These are phyloP conservation scores for Hanseniaspora pseudoguilliermondii DNA, from an alignment of 805 yeast species.

Conservation along the genomic window DNA sequence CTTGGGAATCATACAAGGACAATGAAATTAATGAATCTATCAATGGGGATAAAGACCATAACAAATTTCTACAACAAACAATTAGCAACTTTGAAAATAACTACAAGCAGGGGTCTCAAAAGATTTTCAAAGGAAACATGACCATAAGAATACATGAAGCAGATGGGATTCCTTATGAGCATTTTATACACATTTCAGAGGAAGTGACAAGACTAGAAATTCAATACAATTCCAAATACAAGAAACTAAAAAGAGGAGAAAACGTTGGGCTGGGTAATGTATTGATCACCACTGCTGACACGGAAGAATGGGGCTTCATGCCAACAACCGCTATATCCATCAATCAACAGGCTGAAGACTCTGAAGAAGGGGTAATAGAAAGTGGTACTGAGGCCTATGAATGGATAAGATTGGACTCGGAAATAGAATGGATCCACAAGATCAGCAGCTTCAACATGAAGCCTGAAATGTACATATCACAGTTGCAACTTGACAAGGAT, in stretches of 20 bases:
- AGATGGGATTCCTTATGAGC: constrained; percentile 97
- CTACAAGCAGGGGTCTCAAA: neutral
- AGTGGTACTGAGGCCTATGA: constrained; percentile 66
- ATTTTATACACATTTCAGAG: constrained; percentile 83
- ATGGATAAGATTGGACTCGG: constrained; percentile 97
- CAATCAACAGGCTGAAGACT: constrained; percentile 15
- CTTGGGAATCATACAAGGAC: constrained; percentile 31
- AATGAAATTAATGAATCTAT: constrained; percentile 29
- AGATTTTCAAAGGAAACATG: constrained; percentile 81
- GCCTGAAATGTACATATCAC: constrained; percentile 89
- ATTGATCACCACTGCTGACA: constrained; percentile 22
- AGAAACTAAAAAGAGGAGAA: constrained; percentile 48
- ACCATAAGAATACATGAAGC: constrained; percentile 95
- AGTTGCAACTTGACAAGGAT: constrained; percentile 85
- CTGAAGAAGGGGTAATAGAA: constrained; percentile 22
- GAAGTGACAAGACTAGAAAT: constrained; percentile 77
- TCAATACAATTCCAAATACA: constrained; percentile 88
- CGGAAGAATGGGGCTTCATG: constrained; percentile 16
- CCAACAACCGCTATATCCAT: neutral
- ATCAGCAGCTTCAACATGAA: constrained; percentile 66
- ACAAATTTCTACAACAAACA: neutral
- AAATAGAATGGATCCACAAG: constrained; percentile 89
- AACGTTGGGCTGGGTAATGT: constrained; percentile 24
- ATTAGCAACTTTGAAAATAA: neutral
- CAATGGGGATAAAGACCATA: constrained; percentile 15